Conservation (phyloP, 352 stramenopile species). For the Pythium periplocum region DNA sequence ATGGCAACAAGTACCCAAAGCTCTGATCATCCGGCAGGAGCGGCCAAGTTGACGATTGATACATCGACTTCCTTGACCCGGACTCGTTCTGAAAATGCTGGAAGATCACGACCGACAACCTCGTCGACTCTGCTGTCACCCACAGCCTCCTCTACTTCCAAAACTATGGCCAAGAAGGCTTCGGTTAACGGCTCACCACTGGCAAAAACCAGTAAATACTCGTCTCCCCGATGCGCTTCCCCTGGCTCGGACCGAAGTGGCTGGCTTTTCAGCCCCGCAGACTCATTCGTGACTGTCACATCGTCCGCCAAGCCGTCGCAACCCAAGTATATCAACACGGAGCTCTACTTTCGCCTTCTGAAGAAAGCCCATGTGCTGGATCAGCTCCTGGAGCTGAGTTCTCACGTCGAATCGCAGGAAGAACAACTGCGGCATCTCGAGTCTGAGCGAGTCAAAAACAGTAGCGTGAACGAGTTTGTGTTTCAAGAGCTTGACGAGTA, state of each 20-base stretch:
- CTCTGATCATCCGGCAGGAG: too few species aligned
- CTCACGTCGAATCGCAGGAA: slow-evolving; percentile 31
- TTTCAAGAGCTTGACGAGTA: slow-evolving; percentile 49
- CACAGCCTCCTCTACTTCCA: slow-evolving; percentile 1
- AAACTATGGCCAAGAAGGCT: background rate
- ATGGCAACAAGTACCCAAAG: too few species aligned
- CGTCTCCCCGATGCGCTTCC: slow-evolving; percentile 10
- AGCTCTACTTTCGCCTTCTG: slow-evolving; percentile 59
- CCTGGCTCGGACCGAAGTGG: slow-evolving; percentile 6
- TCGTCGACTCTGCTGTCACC: slow-evolving; percentile 7
- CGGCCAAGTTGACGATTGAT: too few species aligned
- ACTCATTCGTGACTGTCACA: background rate
- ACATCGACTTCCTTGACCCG: too few species aligned
- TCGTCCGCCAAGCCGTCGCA: background rate
- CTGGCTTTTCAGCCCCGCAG: background rate
- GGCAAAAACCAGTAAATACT: slow-evolving; percentile 1
- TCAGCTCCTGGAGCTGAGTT: slow-evolving; percentile 39
- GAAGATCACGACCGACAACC: background rate
- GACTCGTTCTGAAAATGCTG: too few species aligned
- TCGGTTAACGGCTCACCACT: background rate
- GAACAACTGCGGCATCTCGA: slow-evolving; percentile 38
- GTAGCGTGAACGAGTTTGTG: slow-evolving; percentile 44
- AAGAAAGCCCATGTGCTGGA: slow-evolving; percentile 67
- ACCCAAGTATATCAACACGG: slow-evolving; percentile 29
- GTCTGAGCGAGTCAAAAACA: slow-evolving; percentile 33